A percentile compares a stretch with the other conserved stretches of the same genome.
Conservation (phyloP, 805 yeast genomes). For the Candida silvatica region DNA sequence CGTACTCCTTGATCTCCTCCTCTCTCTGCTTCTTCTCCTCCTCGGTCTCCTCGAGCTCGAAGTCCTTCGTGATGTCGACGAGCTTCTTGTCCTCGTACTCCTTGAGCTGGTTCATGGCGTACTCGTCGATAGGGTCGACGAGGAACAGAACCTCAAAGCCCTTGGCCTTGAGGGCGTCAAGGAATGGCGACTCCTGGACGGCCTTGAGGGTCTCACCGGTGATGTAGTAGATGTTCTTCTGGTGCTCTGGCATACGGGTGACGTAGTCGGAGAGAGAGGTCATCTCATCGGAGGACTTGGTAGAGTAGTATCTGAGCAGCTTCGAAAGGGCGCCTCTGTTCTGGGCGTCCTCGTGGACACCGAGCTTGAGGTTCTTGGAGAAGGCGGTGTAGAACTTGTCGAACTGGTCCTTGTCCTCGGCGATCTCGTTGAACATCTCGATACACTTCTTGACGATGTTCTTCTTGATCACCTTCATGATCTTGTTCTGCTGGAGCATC, state of each 20-base stretch:
- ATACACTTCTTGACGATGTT: slow-evolving; percentile 97
- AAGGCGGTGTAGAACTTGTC: slow-evolving; percentile 97
- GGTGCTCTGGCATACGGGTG: slow-evolving; percentile 99
- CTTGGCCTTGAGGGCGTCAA: slow-evolving; percentile 97
- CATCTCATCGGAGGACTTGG: slow-evolving; percentile 88
- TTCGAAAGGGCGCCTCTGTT: slow-evolving; percentile 95
- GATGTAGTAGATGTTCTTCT: slow-evolving; percentile 98
- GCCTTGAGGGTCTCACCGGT: slow-evolving; percentile 98
- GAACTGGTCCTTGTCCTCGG: slow-evolving; percentile 98
- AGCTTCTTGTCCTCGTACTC: slow-evolving; percentile 99
- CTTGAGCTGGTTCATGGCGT: slow-evolving; percentile 98
- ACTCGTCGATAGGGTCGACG: slow-evolving; percentile 99
- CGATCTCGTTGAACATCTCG: slow-evolving; percentile 98
- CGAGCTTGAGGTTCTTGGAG: slow-evolving; percentile 96
- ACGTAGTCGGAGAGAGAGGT: slow-evolving; percentile 96
- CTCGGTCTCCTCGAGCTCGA: slow-evolving; percentile 96
- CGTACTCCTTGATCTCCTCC: slow-evolving; percentile 84
- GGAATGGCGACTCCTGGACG: slow-evolving; percentile 98
- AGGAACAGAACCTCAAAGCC: slow-evolving; percentile 96
- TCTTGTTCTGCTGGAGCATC: slow-evolving; percentile 99
- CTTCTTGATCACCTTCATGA: slow-evolving; percentile 98
- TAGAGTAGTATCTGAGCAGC: slow-evolving; percentile 93
- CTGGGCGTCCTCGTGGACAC: slow-evolving; percentile 98
- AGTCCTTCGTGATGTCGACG: slow-evolving; percentile 98
- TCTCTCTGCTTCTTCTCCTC: slow-evolving; percentile 96